Percentiles rank a stretch among this genome's conserved stretches.
Evolutionary conservation across 306 rosid genomes (phyloP).

Genomic region (Potentilla sterilis): DNA sequence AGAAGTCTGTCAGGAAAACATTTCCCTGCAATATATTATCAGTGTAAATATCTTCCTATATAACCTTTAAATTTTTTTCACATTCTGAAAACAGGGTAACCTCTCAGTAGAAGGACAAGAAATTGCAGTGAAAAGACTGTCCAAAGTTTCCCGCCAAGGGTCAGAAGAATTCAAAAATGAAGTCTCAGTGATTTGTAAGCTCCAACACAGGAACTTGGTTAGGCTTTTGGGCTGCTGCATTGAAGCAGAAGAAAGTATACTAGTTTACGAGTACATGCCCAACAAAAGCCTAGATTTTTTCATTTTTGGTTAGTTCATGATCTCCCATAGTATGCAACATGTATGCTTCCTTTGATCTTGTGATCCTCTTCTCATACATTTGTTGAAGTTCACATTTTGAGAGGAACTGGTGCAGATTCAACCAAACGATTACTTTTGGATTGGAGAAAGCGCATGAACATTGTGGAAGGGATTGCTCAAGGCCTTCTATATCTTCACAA

Average conservation of each 20-base stretch:
- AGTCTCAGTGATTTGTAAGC: neutral
- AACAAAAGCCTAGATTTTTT: neutral
- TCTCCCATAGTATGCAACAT: neutral
- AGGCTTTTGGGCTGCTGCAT: neutral
- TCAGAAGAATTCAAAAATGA: neutral
- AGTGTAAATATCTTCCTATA: neutral
- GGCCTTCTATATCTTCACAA: constrained; percentile 21
- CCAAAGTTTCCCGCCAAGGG: neutral
- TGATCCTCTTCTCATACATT: neutral
- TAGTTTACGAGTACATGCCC: neutral
- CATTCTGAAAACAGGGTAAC: neutral
- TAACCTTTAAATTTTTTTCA: neutral
- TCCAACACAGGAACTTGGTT: neutral
- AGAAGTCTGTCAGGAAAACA: neutral
- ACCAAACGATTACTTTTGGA: neutral
- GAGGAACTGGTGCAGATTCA: neutral
- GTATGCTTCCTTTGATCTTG: neutral
- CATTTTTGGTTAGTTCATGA: neutral
- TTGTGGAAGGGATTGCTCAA: constrained; percentile 24
- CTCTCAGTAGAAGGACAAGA: neutral
- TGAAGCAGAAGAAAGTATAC: neutral
- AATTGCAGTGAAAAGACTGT: neutral
- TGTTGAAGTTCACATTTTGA: neutral
- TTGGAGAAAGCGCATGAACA: constrained; percentile 12
- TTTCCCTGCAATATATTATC: neutral